Evolutionary conservation across 345 rosid genomes (phyloP).

Genomic region (Populus deltoides): DNA sequence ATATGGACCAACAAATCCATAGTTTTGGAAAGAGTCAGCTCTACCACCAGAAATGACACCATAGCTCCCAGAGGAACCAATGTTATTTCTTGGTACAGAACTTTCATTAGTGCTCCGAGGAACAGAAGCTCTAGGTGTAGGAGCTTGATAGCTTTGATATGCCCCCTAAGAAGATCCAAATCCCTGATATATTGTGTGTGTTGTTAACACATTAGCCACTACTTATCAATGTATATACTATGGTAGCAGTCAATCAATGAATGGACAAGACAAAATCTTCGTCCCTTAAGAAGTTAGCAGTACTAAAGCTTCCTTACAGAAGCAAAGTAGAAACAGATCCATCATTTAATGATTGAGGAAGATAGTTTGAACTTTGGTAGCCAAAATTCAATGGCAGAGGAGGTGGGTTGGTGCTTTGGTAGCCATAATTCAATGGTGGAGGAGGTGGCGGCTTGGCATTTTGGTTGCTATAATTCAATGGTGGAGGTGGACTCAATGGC

Average conservation of each 20-base stretch:
- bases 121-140: slow-evolving; percentile 4
- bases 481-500: not conserved
- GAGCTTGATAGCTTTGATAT: slow-evolving; percentile 16
- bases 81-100: slow-evolving; percentile 2
- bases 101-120: slow-evolving; percentile 7
- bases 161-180: not conserved
- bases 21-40: slow-evolving; percentile 8
- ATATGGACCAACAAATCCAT: slow-evolving; percentile 2
- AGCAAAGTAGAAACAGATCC: not conserved
- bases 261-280: no score
- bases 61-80: not conserved
- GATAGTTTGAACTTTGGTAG: slow-evolving; percentile 3
- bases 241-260: not conserved
- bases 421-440: not conserved
- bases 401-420: not conserved
- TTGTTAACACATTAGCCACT: not conserved
- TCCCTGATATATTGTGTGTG: slow-evolving; percentile 8
- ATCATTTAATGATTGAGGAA: no score
- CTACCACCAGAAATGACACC: slow-evolving; percentile 11
- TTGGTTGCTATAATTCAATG: not conserved
- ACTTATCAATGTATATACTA: not conserved
- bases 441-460: slow-evolving; percentile 10
- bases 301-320: not conserved
- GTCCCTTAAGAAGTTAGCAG: not conserved
- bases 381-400: not conserved